phyloP scores from a whole-genome alignment of 2,329 filamentous ascomycete species.

The Cercospora zeae-maydis region DNA sequence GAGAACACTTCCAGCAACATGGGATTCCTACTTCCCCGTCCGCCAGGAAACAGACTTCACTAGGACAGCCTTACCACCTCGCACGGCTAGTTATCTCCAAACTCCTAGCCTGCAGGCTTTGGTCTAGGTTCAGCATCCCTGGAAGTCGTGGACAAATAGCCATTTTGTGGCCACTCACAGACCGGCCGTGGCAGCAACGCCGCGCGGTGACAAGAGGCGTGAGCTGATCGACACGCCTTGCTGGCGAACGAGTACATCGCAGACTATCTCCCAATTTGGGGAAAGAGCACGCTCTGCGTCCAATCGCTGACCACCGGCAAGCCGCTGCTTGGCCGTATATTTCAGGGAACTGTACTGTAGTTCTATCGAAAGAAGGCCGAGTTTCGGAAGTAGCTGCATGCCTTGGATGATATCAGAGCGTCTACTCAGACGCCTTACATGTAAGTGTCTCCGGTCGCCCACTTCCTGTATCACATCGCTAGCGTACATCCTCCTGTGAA shows the following conservation, averaged over 20 bases:
- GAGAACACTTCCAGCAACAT: not conserved
- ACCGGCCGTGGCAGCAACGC: not conserved
- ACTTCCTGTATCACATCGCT: constrained; percentile 5
- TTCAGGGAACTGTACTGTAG: constrained; percentile 2
- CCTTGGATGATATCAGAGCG: constrained; percentile 1
- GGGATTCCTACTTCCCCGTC: not conserved
- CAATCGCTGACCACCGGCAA: constrained; percentile 12
- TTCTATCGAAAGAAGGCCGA: constrained; percentile 3
- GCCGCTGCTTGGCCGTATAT: constrained; percentile 7
- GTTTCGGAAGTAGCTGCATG: constrained; percentile 7
- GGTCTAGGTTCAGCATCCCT: not conserved
- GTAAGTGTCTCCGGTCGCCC: constrained; percentile 1
- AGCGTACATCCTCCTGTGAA: not conserved
- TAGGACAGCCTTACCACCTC: not conserved
- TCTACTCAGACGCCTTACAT: constrained; percentile 3
- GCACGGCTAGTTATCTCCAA: not conserved
- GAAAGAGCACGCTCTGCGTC: not conserved
- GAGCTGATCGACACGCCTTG: constrained; percentile 4
- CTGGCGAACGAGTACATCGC: not conserved
- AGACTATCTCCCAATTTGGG: not conserved
- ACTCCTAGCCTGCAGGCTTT: not conserved
- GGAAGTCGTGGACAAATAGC: not conserved
- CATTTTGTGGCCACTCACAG: not conserved
- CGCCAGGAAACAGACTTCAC: not conserved
- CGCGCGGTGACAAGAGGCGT: constrained; percentile 1